Evolutionary conservation across 2,329 filamentous ascomycete species (phyloP).

Genomic region (Arthrobotrys iridis): DNA sequence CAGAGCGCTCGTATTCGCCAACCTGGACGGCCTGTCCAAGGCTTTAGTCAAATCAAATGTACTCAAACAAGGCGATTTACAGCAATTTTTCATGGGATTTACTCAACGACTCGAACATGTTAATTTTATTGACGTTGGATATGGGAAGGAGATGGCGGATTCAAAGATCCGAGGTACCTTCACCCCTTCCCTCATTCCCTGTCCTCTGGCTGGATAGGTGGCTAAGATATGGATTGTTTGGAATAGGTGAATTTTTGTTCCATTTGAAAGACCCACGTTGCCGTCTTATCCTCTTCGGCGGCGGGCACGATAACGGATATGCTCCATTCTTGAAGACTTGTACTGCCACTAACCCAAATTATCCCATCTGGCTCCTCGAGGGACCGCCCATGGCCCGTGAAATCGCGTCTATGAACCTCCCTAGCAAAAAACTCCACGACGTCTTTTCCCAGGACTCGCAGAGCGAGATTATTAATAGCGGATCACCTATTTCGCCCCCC

Average conservation of each 20-base stretch:
- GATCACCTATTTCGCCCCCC: conserved; percentile 11
- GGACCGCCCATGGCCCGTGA: conserved; percentile 31
- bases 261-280: conserved; percentile 71
- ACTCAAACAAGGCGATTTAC: conserved; percentile 63
- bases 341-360: conserved; percentile 43
- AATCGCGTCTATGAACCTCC: conserved; percentile 38
- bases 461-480: conserved; percentile 33
- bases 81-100: conserved; percentile 71
- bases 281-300: conserved; percentile 70
- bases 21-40: conserved; percentile 65
- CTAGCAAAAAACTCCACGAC: conserved; percentile 16
- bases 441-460: conserved; percentile 43
- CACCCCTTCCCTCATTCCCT: neutral
- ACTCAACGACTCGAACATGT: conserved; percentile 70
- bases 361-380: conserved; percentile 50
- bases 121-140: conserved; percentile 73
- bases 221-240: neutral
- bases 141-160: conserved; percentile 69
- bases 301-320: conserved; percentile 72
- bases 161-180: conserved; percentile 70
- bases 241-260: conserved; percentile 57
- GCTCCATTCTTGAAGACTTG: conserved; percentile 69
- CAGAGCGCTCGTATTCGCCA: conserved; percentile 66
- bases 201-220: neutral
- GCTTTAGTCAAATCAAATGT: conserved; percentile 61